Evolutionary conservation across 805 yeast species (phyloP).

Genomic region (Hanseniaspora pseudoguilliermondii): DNA sequence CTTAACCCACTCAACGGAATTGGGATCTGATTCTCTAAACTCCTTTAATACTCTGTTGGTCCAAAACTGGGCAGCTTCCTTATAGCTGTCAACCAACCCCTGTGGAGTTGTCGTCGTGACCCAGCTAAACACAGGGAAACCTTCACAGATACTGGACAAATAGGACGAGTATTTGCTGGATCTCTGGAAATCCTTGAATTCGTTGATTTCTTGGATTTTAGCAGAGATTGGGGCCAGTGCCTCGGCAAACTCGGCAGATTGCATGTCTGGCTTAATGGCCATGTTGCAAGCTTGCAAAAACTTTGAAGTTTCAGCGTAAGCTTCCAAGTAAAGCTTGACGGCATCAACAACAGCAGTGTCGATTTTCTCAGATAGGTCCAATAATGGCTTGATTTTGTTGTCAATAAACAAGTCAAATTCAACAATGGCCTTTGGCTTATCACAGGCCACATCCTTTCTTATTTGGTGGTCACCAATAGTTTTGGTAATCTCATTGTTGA

Average conservation of each 20-base stretch:
- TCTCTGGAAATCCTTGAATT: slow-evolving; percentile 64
- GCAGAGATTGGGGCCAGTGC: slow-evolving; percentile 59
- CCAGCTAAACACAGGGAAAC: slow-evolving; percentile 87
- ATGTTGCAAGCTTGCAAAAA: slow-evolving; percentile 48
- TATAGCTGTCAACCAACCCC: slow-evolving; percentile 63
- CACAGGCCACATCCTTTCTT: slow-evolving; percentile 15
- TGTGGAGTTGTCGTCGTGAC: slow-evolving; percentile 64
- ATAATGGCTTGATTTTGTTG: slow-evolving; percentile 48
- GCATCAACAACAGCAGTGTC: slow-evolving; percentile 38
- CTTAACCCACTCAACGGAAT: slow-evolving; percentile 73
- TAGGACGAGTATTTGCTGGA: slow-evolving; percentile 52
- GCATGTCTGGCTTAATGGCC: slow-evolving; percentile 51
- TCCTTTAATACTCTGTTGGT: slow-evolving; percentile 82
- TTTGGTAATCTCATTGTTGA: not conserved
- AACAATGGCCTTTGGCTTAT: slow-evolving; percentile 33
- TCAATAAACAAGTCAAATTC: slow-evolving; percentile 46
- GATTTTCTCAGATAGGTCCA: slow-evolving; percentile 28
- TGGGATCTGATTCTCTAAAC: slow-evolving; percentile 54
- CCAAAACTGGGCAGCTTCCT: slow-evolving; percentile 90
- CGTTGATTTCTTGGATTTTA: slow-evolving; percentile 43
- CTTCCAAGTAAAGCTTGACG: slow-evolving; percentile 39
- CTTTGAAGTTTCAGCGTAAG: slow-evolving; percentile 40
- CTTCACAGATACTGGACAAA: slow-evolving; percentile 76
- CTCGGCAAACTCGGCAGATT: slow-evolving; percentile 41
- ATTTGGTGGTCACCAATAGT: not conserved